phyloP scores from a whole-genome alignment of 805 yeast species.

The Candida takata region DNA sequence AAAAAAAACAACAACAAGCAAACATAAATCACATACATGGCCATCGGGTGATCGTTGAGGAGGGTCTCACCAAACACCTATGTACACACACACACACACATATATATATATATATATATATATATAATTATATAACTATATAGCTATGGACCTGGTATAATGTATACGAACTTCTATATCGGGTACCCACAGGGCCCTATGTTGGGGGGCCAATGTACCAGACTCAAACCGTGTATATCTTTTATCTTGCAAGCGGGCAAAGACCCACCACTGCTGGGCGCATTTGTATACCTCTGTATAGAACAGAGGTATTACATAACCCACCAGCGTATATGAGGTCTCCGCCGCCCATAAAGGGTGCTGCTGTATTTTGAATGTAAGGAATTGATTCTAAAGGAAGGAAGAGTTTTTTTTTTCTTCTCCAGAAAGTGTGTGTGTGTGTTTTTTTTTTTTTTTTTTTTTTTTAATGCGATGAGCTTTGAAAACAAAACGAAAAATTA shows the following conservation, averaged over 20 bases:
- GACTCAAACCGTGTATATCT: slow-evolving; percentile 29
- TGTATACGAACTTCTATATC: slow-evolving; percentile 28
- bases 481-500: too few species aligned
- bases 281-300: neutral
- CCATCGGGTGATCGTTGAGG: too few species aligned
- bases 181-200: slow-evolving; percentile 22
- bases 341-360: neutral
- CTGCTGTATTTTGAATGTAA: slow-evolving; percentile 23
- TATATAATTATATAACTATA: neutral
- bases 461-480: slow-evolving; percentile 1
- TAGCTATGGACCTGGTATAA: slow-evolving; percentile 1
- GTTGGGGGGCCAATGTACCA: slow-evolving; percentile 15
- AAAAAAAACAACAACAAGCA: too few species aligned
- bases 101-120: neutral
- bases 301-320: too few species aligned
- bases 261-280: slow-evolving; percentile 3
- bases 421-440: too few species aligned
- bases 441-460: neutral
- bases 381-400: slow-evolving; percentile 1
- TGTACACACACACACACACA: too few species aligned
- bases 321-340: neutral
- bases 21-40: too few species aligned
- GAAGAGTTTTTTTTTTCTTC: neutral
- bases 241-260: slow-evolving; percentile 19
- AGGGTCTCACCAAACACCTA: too few species aligned